Conservation (phyloP, 805 yeast genomes). For the Saccharomycopsis capsularis region DNA sequence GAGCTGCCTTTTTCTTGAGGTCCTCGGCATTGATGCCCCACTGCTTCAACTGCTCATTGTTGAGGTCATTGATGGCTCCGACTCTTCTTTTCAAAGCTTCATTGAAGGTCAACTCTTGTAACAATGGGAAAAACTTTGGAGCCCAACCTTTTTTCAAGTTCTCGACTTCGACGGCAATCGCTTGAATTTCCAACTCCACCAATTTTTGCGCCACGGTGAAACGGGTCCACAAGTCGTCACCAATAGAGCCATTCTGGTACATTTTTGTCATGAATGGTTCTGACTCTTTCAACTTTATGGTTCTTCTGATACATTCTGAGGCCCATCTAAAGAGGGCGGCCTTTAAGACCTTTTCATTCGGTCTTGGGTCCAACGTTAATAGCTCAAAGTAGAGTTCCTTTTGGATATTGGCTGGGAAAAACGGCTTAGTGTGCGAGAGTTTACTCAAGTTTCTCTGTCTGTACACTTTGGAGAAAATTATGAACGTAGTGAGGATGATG, state of each 20-base stretch:
- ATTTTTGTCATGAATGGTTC: slow-evolving; percentile 62
- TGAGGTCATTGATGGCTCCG: slow-evolving; percentile 35
- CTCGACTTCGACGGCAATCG: slow-evolving; percentile 70
- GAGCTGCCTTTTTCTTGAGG: background rate
- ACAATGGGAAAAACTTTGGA: slow-evolving; percentile 62
- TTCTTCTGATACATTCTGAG: slow-evolving; percentile 81
- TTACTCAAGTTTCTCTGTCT: slow-evolving; percentile 44
- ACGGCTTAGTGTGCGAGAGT: slow-evolving; percentile 56
- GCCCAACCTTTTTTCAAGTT: slow-evolving; percentile 73
- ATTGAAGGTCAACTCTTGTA: slow-evolving; percentile 87
- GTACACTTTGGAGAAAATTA: slow-evolving; percentile 63
- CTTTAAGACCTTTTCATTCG: slow-evolving; percentile 72
- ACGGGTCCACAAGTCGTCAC: slow-evolving; percentile 81
- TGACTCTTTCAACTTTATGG: slow-evolving; percentile 73
- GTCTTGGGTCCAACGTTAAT: slow-evolving; percentile 46
- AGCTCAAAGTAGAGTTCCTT: slow-evolving; percentile 57
- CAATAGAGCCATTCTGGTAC: slow-evolving; percentile 84
- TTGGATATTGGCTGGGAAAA: slow-evolving; percentile 64
- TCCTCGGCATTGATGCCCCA: slow-evolving; percentile 27
- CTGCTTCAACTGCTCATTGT: slow-evolving; percentile 27
- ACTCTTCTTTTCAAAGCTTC: slow-evolving; percentile 81
- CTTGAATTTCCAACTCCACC: slow-evolving; percentile 75
- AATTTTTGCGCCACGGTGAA: slow-evolving; percentile 70
- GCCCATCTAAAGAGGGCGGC: slow-evolving; percentile 65
- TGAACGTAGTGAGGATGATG: slow-evolving; percentile 57